These are phyloP conservation scores for Madurella fahalii DNA, from an alignment of 2,329 filamentous ascomycete species.

Conservation along the genomic window DNA sequence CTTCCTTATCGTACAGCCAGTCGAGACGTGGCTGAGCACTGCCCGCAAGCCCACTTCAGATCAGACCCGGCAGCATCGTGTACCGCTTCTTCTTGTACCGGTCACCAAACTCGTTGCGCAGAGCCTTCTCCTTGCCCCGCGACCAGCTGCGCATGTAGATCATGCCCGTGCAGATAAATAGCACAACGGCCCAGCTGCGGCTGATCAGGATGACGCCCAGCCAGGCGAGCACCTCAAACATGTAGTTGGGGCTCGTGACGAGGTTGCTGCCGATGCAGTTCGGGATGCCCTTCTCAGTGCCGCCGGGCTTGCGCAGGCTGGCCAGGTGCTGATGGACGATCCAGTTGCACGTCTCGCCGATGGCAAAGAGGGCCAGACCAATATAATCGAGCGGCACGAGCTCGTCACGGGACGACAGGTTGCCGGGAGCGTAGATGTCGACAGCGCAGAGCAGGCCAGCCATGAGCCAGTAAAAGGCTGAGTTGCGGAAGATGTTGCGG, in stretches of 20 bases:
- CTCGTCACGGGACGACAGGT: conserved; percentile 56
- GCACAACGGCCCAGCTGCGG: conserved; percentile 69
- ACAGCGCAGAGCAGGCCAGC: conserved; percentile 77
- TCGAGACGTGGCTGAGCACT: neutral
- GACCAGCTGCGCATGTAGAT: conserved; percentile 85
- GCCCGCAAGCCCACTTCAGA: conserved; percentile 41
- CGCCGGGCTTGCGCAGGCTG: conserved; percentile 70
- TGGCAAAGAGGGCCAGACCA: conserved; percentile 67
- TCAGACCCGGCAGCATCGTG: conserved; percentile 73
- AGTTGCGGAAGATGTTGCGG: conserved; percentile 91
- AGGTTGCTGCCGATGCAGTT: conserved; percentile 75
- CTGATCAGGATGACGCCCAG: conserved; percentile 74
- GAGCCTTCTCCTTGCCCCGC: conserved; percentile 84
- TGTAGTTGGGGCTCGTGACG: conserved; percentile 96
- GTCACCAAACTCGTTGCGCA: conserved; percentile 85
- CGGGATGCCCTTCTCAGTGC: conserved; percentile 84
- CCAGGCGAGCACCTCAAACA: conserved; percentile 90
- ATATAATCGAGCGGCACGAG: conserved; percentile 54
- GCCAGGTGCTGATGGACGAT: conserved; percentile 76
- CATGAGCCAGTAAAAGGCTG: conserved; percentile 85
- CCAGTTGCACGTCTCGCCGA: conserved; percentile 78
- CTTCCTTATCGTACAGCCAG: neutral
- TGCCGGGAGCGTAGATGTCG: conserved; percentile 76
- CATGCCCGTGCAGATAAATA: conserved; percentile 72
- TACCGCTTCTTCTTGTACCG: conserved; percentile 94